phyloP scores from a whole-genome alignment of 2,329 filamentous ascomycete genomes.

The Ophiostoma piceae region DNA sequence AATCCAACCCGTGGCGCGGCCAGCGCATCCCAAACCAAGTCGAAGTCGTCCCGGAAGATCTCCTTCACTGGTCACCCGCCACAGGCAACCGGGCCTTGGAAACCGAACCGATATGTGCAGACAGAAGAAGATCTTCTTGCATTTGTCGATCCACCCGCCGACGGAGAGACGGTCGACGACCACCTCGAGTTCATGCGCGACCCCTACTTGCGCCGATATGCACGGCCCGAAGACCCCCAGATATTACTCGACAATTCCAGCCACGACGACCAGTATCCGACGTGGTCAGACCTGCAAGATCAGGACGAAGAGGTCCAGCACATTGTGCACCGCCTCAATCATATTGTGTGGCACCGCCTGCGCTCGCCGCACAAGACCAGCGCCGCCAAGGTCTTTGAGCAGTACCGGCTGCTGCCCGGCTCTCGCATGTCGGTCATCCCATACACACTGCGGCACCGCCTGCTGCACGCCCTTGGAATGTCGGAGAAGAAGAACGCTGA shows the following conservation, averaged over 20 bases:
- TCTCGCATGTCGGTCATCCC: slow-evolving; percentile 48
- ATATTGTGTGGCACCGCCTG: slow-evolving; percentile 41
- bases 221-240: slow-evolving; percentile 45
- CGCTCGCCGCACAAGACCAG: slow-evolving; percentile 39
- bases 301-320: slow-evolving; percentile 36
- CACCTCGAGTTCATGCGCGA: slow-evolving; percentile 49
- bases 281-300: slow-evolving; percentile 38
- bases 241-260: slow-evolving; percentile 47
- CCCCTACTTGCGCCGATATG: slow-evolving; percentile 51
- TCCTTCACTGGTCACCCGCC: neutral
- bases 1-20: neutral
- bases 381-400: slow-evolving; percentile 44
- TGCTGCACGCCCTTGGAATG: slow-evolving; percentile 65
- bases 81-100: slow-evolving; percentile 1
- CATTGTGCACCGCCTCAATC: slow-evolving; percentile 37
- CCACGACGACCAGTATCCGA: slow-evolving; percentile 47
- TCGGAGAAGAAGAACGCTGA: slow-evolving; percentile 51
- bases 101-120: slow-evolving; percentile 17
- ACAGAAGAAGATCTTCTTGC: slow-evolving; percentile 46
- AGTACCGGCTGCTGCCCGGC: slow-evolving; percentile 48
- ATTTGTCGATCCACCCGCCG: slow-evolving; percentile 48
- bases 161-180: slow-evolving; percentile 47
- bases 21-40: neutral
- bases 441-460: slow-evolving; percentile 50
- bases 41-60: neutral